Evolutionary conservation across 768 basidiomycete species (phyloP), one percentile per base, ranked within the genome.

Genomic region (Stropharia rugosoannulata): DNA sequence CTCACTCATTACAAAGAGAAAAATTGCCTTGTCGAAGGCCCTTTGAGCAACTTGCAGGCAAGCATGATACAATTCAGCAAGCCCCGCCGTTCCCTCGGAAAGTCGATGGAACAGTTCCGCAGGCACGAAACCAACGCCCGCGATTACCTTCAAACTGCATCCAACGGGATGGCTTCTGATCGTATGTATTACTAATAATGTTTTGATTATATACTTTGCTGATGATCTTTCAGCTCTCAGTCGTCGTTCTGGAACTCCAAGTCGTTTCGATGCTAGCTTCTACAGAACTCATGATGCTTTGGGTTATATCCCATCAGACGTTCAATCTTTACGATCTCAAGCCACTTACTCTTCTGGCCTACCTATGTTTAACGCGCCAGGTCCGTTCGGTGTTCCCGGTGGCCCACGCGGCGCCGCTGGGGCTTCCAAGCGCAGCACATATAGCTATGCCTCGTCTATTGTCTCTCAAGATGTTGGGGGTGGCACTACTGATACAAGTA

Each of bases 21-120:
- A 70, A 84, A 77, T 51, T 88, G 85, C 64, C 86, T 99, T 51
- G 97, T 99, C 27, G 97, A 99, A 68, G 97, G 97, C 1, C 93
- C 97, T 2, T 78, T 99, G 44, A 98, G 85, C 72, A 98, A 99
- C 73, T 77, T 99, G 36, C 97, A 98, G 69, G 80, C 93, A 5
- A 96, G 94, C 73, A 96, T 99, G 95, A 99, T 99, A 57, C 97
- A 98, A 69, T 98, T 99, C 79, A 95, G 93, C 81, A 95, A 97
- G 74, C 97, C 97, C 32, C 85, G 94, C 55, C 88, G 94, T 51
- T 83, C 93, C 4, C 82, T 95, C 38, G 83, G 80, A 61, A 95
- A 95, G 70, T 89, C 92, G 13, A 89, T 94, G 85, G 93, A 96
- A 60, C 91, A 90, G 55, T 95, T 92, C 82, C 88, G 92, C 55